Evolutionary conservation across 2,329 filamentous ascomycete species (phyloP).

Genomic region (Xylaria arbuscula): DNA sequence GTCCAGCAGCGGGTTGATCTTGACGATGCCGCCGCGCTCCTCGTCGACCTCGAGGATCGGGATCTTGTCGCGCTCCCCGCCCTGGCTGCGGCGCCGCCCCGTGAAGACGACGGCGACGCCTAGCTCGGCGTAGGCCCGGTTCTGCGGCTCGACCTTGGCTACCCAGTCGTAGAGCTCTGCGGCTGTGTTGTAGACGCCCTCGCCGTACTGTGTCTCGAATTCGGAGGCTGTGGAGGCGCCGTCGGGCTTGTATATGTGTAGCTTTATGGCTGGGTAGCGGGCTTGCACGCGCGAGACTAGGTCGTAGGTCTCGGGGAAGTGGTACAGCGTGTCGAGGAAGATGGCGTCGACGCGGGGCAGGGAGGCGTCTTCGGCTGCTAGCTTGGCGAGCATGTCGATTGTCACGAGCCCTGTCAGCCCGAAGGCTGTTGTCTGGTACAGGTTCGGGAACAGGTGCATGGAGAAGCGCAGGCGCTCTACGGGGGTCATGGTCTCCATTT

Average conservation of each 20-base stretch:
- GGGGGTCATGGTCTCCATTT: slow-evolving; percentile 87
- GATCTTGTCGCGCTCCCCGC: slow-evolving; percentile 88
- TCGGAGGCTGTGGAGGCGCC: slow-evolving; percentile 77
- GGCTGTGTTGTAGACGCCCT: slow-evolving; percentile 84
- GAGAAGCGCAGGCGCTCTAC: slow-evolving; percentile 94
- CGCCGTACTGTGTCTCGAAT: slow-evolving; percentile 85
- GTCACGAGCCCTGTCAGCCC: slow-evolving; percentile 84
- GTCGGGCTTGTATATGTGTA: slow-evolving; percentile 91
- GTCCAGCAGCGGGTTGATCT: slow-evolving; percentile 96
- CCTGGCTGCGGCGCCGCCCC: slow-evolving; percentile 90
- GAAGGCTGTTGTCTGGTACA: slow-evolving; percentile 89
- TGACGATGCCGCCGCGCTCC: slow-evolving; percentile 88
- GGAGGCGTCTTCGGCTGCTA: slow-evolving; percentile 71
- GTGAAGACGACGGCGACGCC: slow-evolving; percentile 92
- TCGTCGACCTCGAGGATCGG: slow-evolving; percentile 91
- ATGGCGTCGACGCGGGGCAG: slow-evolving; percentile 72
- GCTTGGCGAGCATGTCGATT: slow-evolving; percentile 85
- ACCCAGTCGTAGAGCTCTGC: slow-evolving; percentile 95
- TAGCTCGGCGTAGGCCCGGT: slow-evolving; percentile 88
- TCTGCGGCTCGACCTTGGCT: slow-evolving; percentile 96
- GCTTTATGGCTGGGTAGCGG: slow-evolving; percentile 79
- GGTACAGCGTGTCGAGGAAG: slow-evolving; percentile 86
- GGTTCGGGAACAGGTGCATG: slow-evolving; percentile 87
- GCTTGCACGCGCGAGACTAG: slow-evolving; percentile 79
- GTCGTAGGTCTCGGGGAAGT: slow-evolving; percentile 80